Percentiles rank a stretch among this genome's conserved stretches.
phyloP scores from a whole-genome alignment of 176 grass and related monocot species.

The Oropetium thomaeum region DNA sequence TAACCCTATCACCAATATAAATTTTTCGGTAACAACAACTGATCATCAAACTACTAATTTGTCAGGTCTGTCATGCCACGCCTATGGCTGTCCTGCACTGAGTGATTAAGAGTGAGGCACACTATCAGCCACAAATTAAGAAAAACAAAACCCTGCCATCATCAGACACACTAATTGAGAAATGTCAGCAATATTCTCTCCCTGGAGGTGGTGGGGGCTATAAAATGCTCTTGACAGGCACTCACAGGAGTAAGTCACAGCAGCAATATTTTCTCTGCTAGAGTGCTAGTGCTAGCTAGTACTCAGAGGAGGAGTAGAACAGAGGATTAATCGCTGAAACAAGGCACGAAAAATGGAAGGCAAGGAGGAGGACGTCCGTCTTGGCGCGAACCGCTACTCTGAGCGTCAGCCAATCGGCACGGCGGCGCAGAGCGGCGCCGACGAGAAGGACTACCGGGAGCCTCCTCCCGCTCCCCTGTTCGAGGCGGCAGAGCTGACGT shows the following conservation, averaged over 20 bases:
- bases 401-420: slow-evolving; percentile 89
- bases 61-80: not conserved
- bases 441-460: slow-evolving; percentile 90
- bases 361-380: slow-evolving; percentile 82
- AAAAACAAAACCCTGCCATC: slow-evolving; percentile 19
- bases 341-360: slow-evolving; percentile 60
- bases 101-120: not conserved
- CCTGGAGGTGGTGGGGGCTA: too few relatives aligned
- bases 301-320: not conserved
- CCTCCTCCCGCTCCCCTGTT: slow-evolving; percentile 68
- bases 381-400: slow-evolving; percentile 71
- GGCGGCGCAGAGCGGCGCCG: slow-evolving; percentile 53
- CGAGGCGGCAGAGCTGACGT: slow-evolving; percentile 60
- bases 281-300: too few relatives aligned
- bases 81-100: too few relatives aligned
- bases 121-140: slow-evolving; percentile 28
- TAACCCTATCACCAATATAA: not conserved
- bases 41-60: not conserved
- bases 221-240: slow-evolving; percentile 10
- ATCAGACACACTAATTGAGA: too few relatives aligned
- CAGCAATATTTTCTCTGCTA: not conserved
- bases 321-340: too few relatives aligned
- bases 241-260: not conserved
- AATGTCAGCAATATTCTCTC: not conserved
- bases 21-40: not conserved